Percentiles rank a stretch among this genome's conserved stretches.
These are phyloP conservation scores for Mycena sanguinolenta DNA, from an alignment of 768 basidiomycete species.

Conservation along the genomic window DNA sequence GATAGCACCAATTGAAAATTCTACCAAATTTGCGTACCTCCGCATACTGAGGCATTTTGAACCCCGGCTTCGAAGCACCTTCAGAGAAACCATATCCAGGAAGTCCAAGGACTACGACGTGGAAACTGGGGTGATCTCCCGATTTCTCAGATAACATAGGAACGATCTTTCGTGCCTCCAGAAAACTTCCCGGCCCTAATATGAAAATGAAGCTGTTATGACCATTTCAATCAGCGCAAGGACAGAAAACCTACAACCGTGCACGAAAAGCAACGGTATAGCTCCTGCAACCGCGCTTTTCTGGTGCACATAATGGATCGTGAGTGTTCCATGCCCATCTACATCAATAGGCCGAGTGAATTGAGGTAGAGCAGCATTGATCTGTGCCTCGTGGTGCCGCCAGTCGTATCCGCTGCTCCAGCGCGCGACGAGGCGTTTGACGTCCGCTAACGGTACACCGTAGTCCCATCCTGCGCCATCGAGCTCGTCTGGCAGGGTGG, in stretches of 20 bases:
- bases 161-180: neutral
- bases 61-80: neutral
- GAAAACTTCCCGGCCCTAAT: neutral
- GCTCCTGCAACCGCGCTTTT: neutral
- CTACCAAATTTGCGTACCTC: neutral
- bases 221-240: too few species aligned
- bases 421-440: neutral
- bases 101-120: neutral
- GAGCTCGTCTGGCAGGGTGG: neutral
- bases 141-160: neutral
- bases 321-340: neutral
- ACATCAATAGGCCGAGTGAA: neutral
- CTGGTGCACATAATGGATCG: neutral
- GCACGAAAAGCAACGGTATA: neutral
- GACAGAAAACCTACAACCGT: neutral
- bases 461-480: neutral
- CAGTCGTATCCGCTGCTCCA: neutral
- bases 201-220: neutral
- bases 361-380: neutral
- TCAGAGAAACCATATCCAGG: neutral
- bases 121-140: neutral
- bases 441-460: neutral
- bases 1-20: too few species aligned
- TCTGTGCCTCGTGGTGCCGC: neutral
- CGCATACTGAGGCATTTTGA: neutral